phyloP scores from a whole-genome alignment of 169 alveolate species.

The Sarcocystis neurona region DNA sequence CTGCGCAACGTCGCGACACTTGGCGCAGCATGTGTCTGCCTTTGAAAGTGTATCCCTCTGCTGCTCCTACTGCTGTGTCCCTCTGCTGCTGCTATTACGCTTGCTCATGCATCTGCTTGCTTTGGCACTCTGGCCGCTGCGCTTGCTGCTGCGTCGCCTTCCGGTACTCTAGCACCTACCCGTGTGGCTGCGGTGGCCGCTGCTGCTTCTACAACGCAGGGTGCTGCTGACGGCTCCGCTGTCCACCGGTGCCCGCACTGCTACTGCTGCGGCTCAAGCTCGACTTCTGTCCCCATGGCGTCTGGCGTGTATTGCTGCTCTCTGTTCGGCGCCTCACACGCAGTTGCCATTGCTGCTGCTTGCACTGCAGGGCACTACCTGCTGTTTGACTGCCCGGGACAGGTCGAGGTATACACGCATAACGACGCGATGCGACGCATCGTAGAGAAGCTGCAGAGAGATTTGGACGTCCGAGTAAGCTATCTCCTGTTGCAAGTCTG shows the following conservation, averaged over 20 bases:
- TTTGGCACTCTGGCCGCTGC: not conserved
- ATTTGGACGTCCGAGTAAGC: constrained; percentile 75
- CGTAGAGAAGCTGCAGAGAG: constrained; percentile 74
- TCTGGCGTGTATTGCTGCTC: not conserved
- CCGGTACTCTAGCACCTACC: not conserved
- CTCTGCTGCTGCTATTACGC: no score
- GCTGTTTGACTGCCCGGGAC: constrained; percentile 96
- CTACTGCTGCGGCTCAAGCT: no score
- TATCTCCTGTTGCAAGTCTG: no score
- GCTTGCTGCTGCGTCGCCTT: not conserved
- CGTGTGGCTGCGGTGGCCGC: not conserved
- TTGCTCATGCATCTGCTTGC: not conserved
- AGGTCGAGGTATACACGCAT: constrained; percentile 95
- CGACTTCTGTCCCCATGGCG: no score
- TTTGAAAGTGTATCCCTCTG: no score
- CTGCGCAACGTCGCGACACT: no score
- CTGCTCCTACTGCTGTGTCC: no score
- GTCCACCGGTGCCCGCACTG: not conserved
- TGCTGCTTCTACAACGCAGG: not conserved
- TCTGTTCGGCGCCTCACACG: not conserved
- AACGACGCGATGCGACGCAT: constrained; percentile 87
- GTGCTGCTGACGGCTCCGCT: not conserved
- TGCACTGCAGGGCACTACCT: constrained; percentile 79
- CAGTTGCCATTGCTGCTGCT: not conserved
- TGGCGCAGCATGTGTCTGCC: no score